Evolutionary conservation across 2,329 filamentous ascomycete species (phyloP), one percentile per base, ranked within the genome.

Genomic region (Aspergillus chevalieri): DNA sequence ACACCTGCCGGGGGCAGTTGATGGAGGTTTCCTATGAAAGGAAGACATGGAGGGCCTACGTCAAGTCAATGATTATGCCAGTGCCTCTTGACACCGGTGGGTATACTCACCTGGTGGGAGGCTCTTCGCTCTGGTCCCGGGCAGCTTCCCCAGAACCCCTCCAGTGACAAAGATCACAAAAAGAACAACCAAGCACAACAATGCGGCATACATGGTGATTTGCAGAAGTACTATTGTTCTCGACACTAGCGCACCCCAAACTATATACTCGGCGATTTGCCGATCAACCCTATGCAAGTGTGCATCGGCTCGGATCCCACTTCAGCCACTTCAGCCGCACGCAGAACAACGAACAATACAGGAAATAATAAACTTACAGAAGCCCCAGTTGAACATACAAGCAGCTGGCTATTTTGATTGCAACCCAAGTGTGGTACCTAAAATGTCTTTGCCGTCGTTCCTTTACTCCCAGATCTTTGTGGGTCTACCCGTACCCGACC

Each of bases 21-120:
- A 30, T 69, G 66, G 3, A 71, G 55, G 47, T 74, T 75, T 12
- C 72, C 73, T 4, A 76, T 61, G 21, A 76, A 42, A 1, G 73
- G 73, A 0, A 74, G 33, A 0, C 70, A 72, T 19, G 64, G 69
- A 12, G 70, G 73, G 1, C 73, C 73, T 48, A 63, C 1, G 19
- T 6, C 3, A 15, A 12, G n/a, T 26, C 22, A 26, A 15, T 26
- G 10, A 7, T 4, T 5, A 5, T 22, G 7, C n/a, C 7, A 15
- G 1, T 30, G 26, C 26, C 10, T 30, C 26, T 5, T 30, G 8
- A 10, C 19, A 6, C 10, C 8, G 38, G 10, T 21, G 19, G 10
- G 4, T 38, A 12, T 19, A 22, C 26, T 30, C 8, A 30, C 26
- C 26, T 30, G 26, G 26, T 12, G 26, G 26, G 10, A 30, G 26